Base-by-base conservation (phyloP, 2,329 filamentous ascomycete species). In the Colletotrichum sp. region DNA sequence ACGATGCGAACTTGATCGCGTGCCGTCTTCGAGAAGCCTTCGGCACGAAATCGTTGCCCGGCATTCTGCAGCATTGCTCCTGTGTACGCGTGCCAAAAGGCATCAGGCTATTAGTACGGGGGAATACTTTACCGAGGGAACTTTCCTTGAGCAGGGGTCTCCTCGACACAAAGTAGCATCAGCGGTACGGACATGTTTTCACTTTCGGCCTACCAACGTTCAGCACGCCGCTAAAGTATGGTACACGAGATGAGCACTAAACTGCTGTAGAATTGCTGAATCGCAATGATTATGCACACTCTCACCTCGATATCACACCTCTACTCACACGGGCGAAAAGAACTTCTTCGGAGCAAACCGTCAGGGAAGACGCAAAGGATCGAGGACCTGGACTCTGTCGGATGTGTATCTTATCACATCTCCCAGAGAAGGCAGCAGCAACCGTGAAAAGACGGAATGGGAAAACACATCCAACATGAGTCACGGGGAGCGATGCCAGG, bases 81-180 rank as follows among this genome's bases (percentile, higher is more conserved):
- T 49, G 32, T 36, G 21, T 32, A 7, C 21, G 44, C 21, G 21
- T 36, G 6, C 39, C 39, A 13, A 52, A 62, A 69, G 26, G 15
- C 26, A 52, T 26, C 34, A 55, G 39, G 12, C 28, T 32, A 21
- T 52, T 12, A 12, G n/a, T 39, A 64, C 64, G 70, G 73, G 57
- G 59, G 49, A 76, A 73, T 26, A 39, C 70, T 76, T 52, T 44
- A 73, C 73, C 70, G 70, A 76, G 59, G 57, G 32, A 64, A 24
- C n/a, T 64, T 26, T 34, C 13, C 55, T 26, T 36, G 39, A 34
- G 21, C 73, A 49, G 69, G 70, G 36, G 32, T 44, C 39, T 21
- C 55, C 32, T 67, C 44, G 63, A 65, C 49, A n/a, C 18, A 39
- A 36, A 36, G 69, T 75, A 28, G 39, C 73, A 76, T 76, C 39